A percentile compares a stretch with the other conserved stretches of the same genome.
These are phyloP conservation scores for Psilocybe sp. DNA, from an alignment of 768 basidiomycete genomes.

Conservation along the genomic window DNA sequence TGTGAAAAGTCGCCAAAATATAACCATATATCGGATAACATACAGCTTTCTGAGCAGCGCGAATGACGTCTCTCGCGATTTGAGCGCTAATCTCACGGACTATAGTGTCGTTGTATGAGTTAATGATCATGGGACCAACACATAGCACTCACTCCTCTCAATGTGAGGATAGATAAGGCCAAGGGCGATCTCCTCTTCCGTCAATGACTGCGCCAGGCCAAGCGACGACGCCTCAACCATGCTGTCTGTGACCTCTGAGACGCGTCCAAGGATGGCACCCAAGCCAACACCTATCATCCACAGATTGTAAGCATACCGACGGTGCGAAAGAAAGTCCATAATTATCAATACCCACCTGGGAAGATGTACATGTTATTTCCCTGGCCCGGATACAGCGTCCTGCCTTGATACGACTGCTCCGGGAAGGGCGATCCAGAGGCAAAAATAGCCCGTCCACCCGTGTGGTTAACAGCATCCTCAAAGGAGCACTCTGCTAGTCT, in stretches of 20 bases:
- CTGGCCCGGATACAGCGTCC: constrained; percentile 73
- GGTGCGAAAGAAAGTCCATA: constrained; percentile 7
- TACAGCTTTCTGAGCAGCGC: constrained; percentile 75
- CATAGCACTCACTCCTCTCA: constrained; percentile 51
- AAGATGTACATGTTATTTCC: constrained; percentile 95
- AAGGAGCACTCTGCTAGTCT: constrained; percentile 81
- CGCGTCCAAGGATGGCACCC: constrained; percentile 70
- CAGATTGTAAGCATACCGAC: constrained; percentile 7
- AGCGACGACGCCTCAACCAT: constrained; percentile 90
- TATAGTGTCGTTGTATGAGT: constrained; percentile 15
- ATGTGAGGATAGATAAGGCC: constrained; percentile 83
- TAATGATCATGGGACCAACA: background rate
- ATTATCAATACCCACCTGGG: constrained; percentile 40
- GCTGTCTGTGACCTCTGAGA: constrained; percentile 67
- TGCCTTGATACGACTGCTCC: constrained; percentile 51
- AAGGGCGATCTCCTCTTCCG: constrained; percentile 57
- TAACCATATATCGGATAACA: constrained; percentile 21
- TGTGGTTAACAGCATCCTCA: constrained; percentile 67
- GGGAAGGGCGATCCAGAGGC: constrained; percentile 89
- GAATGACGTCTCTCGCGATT: constrained; percentile 75
- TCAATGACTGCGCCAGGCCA: constrained; percentile 75
- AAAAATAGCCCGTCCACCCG: constrained; percentile 76
- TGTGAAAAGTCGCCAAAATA: background rate
- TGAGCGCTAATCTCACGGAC: constrained; percentile 80
- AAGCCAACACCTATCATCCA: constrained; percentile 63